phyloP scores from a whole-genome alignment of 1,284 basidiomycete species.

The Cutaneotrichosporon mucoides region DNA sequence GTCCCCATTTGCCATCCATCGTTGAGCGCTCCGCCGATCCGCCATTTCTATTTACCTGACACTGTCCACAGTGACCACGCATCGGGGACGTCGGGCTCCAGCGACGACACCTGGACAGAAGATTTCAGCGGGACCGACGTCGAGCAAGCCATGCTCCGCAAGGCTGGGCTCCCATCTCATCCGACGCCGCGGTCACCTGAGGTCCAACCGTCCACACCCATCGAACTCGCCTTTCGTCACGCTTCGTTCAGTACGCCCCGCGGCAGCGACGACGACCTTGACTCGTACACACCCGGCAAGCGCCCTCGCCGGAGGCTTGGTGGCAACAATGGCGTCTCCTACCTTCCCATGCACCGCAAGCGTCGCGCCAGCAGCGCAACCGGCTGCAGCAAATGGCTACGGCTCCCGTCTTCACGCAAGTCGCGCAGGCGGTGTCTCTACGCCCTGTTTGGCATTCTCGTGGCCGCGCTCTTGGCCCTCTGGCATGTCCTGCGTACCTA shows the following conservation, averaged over 20 bases:
- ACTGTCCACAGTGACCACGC: neutral
- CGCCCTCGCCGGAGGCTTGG: neutral
- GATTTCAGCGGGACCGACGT: neutral
- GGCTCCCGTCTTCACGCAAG: neutral
- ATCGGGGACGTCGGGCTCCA: neutral
- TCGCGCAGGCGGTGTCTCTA: neutral
- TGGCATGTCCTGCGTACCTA: constrained; percentile 58
- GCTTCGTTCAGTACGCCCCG: too few species aligned
- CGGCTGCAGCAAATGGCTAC: neutral
- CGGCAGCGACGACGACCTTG: neutral
- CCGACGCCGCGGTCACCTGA: neutral
- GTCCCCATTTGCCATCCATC: neutral
- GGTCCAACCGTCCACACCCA: too few species aligned
- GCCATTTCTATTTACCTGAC: neutral
- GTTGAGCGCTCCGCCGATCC: neutral
- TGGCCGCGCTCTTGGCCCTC: constrained; percentile 24
- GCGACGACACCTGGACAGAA: neutral
- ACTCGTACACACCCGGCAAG: neutral
- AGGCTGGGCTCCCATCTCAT: neutral
- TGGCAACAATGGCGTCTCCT: neutral
- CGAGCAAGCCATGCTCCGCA: neutral
- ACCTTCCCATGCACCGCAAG: neutral
- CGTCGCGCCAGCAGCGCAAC: neutral
- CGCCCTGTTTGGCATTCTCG: neutral
- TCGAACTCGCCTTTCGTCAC: too few species aligned